phyloP scores from a whole-genome alignment of 192 early-diverging fungal genomes.

The Coemansia sp. region DNA sequence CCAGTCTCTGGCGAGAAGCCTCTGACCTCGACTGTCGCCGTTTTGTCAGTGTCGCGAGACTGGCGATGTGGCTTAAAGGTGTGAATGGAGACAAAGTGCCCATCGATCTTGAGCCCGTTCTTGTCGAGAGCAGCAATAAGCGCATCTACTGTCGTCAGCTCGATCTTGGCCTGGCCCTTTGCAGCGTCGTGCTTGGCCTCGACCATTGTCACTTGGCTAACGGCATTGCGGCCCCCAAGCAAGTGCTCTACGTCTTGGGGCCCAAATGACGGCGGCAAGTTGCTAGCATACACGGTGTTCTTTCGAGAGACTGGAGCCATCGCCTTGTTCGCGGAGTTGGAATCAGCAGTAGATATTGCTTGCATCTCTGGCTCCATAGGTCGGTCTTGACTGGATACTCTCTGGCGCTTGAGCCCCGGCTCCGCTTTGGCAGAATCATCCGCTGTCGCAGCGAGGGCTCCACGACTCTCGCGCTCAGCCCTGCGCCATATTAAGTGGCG shows the following conservation, averaged over 20 bases:
- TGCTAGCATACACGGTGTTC: constrained; percentile 27
- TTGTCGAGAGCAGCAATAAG: constrained; percentile 41
- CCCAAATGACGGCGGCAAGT: constrained; percentile 19
- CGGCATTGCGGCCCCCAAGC: constrained; percentile 16
- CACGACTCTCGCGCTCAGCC: constrained; percentile 9
- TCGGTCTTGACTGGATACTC: background rate
- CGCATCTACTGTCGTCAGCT: constrained; percentile 13
- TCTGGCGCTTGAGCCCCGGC: constrained; percentile 1
- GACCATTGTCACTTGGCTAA: constrained; percentile 13
- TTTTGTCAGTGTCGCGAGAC: background rate
- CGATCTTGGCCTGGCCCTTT: constrained; percentile 32
- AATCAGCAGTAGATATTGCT: background rate
- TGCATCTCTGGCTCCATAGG: background rate
- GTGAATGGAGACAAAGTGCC: constrained; percentile 32
- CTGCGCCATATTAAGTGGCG: constrained; percentile 21
- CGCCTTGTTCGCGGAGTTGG: background rate
- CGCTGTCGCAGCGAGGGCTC: background rate
- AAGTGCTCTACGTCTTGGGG: constrained; percentile 12
- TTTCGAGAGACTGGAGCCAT: background rate
- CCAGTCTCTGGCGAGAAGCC: constrained; percentile 41
- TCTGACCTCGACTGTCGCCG: constrained; percentile 19
- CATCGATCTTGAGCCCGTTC: constrained; percentile 24
- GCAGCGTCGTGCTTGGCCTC: constrained; percentile 19
- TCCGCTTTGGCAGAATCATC: background rate
- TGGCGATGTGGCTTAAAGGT: constrained; percentile 27